A percentile compares a stretch with the other conserved stretches of the same genome.
phyloP scores from a whole-genome alignment of 352 stramenopile genomes.

The Peronospora destructor region DNA sequence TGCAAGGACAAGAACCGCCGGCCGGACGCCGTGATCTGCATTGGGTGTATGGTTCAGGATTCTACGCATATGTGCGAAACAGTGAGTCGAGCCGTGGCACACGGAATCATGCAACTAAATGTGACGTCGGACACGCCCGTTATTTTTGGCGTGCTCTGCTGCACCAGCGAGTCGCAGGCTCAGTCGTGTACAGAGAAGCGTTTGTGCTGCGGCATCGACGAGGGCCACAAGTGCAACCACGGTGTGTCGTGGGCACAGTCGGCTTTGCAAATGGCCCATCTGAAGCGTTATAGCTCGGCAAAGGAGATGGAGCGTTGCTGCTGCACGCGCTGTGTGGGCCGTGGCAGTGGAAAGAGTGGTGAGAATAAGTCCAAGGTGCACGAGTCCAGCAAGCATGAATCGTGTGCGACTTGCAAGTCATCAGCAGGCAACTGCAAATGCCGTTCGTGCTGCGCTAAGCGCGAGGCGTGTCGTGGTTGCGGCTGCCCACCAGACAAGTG shows the following conservation, averaged over 20 bases:
- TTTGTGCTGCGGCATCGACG: slow-evolving; percentile 18
- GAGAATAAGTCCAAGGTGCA: slow-evolving; percentile 20
- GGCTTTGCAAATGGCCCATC: slow-evolving; percentile 84
- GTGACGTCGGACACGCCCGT: slow-evolving; percentile 84
- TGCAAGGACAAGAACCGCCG: slow-evolving; percentile 52
- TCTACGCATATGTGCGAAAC: slow-evolving; percentile 97
- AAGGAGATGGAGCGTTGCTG: slow-evolving; percentile 33
- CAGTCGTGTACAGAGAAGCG: slow-evolving; percentile 55
- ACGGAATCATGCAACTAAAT: slow-evolving; percentile 95
- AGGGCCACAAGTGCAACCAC: slow-evolving; percentile 38
- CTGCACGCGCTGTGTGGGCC: slow-evolving; percentile 24
- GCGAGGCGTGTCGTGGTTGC: slow-evolving; percentile 18
- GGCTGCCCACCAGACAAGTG: slow-evolving; percentile 23
- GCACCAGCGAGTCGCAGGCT: slow-evolving; percentile 89
- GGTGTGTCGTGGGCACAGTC: slow-evolving; percentile 58
- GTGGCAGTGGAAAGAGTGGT: slow-evolving; percentile 7
- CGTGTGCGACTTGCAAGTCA: slow-evolving; percentile 25
- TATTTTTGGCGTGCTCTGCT: slow-evolving; percentile 90
- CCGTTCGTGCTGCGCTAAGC: slow-evolving; percentile 13
- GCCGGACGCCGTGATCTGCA: slow-evolving; percentile 93
- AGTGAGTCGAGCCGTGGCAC: slow-evolving; percentile 90
- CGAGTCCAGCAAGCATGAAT: slow-evolving; percentile 9
- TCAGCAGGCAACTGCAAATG: slow-evolving; percentile 22
- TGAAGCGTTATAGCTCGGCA: slow-evolving; percentile 47
- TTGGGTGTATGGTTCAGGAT: slow-evolving; percentile 92